Evolutionary conservation across 2,329 filamentous ascomycete species (phyloP), one percentile per base, ranked within the genome.

Genomic region (Karstenula rhodostoma): DNA sequence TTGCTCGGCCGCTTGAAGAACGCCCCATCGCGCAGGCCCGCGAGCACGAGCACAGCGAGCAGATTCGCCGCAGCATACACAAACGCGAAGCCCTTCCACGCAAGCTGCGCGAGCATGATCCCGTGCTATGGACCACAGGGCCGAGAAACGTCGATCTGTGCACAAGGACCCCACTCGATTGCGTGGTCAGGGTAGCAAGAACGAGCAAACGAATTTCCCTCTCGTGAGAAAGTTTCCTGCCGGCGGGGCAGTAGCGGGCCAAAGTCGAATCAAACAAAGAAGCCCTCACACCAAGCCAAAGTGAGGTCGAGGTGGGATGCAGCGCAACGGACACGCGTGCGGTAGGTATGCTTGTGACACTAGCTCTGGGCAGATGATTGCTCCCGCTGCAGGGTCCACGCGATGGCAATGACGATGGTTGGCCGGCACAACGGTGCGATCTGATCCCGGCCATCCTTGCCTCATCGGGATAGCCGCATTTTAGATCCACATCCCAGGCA

Each of bases 11-110:
- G 65, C 15, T 70, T 70, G 59, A 68, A 70, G 22, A 78, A 66
- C 7, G 67, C 64, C 10, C 70, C 69, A 49, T 77, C 72, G 19
- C 68, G 64, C 42, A 74, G 19, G 3, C 67, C 60, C 17, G 74
- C 71, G 17, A 64, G 59, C 1, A 59, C 56, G 46, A 70, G 66
- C 40, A 72, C 67, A 13, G 58, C 42, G 2, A 67, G 57, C 2
- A 76, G 60, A 56, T 66, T 72, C 22, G 73, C 48, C 15, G 77
- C 58, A 19, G 75, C 77, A 57, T 74, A 79, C 4, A 61, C 60
- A 37, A 78, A 67, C 63, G 67, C 68, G 61, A 76, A 70, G 59
- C 55, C 54, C 4, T 61, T 63, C 71, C 67, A 73, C 8, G 67
- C 68, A 33, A 75, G 22, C n/a, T 57, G 56, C 7, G 58, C 64